These are phyloP conservation scores for Mortierella sp. DNA, from an alignment of 371 early-diverging fungal genomes.

Conservation along the genomic window DNA sequence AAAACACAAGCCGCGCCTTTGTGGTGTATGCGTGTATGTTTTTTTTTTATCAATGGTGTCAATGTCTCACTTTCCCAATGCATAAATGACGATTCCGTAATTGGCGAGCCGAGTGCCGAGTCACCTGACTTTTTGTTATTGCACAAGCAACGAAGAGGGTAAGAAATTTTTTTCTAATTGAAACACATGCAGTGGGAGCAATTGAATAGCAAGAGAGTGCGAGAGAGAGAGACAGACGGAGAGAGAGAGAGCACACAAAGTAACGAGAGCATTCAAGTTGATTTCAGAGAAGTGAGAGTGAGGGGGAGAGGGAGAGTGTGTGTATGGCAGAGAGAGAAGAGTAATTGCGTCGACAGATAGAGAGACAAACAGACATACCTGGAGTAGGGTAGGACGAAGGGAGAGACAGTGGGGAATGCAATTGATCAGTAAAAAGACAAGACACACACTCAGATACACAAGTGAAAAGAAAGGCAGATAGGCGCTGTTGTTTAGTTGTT, in stretches of 20 bases:
- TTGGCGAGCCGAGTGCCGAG: slow-evolving; percentile 1
- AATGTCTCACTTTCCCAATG: slow-evolving; percentile 9
- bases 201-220: not conserved
- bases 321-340: not conserved
- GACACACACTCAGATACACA: not conserved
- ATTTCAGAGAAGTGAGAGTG: not conserved
- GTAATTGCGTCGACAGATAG: not conserved
- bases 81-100: not conserved
- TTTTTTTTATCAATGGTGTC: not conserved
- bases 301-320: too few relatives aligned
- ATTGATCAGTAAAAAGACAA: not conserved
- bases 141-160: not conserved
- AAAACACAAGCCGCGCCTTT: not conserved
- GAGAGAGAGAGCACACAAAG: not conserved
- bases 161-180: not conserved
- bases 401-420: slow-evolving; percentile 3
- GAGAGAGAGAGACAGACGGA: not conserved
- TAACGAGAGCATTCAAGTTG: not conserved
- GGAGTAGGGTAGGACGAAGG: slow-evolving; percentile 1
- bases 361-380: not conserved
- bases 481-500: not conserved
- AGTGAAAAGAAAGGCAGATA: not conserved
- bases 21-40: not conserved
- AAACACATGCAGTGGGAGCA: not conserved
- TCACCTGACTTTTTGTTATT: slow-evolving; percentile 7